phyloP scores from a whole-genome alignment of 1,284 basidiomycete species.

The Ceratobasidium sp. region DNA sequence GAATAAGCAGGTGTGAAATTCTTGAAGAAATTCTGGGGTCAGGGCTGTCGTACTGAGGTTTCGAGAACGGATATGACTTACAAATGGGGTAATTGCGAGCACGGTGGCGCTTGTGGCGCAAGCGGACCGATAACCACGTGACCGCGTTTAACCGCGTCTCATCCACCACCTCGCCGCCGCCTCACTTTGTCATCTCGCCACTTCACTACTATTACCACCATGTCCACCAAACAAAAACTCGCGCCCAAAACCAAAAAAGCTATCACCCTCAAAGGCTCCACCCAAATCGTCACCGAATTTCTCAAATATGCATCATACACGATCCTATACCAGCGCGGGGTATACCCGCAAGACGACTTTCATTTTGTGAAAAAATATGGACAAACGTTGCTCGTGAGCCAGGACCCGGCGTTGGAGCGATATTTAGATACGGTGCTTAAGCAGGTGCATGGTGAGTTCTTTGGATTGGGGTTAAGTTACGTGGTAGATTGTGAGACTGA shows the following conservation, averaged over 20 bases:
- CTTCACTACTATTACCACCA: conserved; percentile 1
- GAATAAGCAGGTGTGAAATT: no score
- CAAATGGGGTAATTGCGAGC: no score
- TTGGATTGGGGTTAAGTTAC: background rate
- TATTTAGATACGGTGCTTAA: conserved; percentile 93
- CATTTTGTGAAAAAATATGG: conserved; percentile 99
- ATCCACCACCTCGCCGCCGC: background rate
- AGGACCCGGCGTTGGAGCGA: conserved; percentile 91
- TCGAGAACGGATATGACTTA: no score
- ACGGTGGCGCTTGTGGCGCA: no score
- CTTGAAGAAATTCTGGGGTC: no score
- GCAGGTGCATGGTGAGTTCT: conserved; percentile 86
- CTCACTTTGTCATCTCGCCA: no score
- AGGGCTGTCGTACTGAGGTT: no score
- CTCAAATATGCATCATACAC: conserved; percentile 83
- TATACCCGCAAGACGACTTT: conserved; percentile 98
- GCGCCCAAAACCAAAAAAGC: conserved; percentile 59
- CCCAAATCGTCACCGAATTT: conserved; percentile 96
- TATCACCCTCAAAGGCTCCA: conserved; percentile 96
- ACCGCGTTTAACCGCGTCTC: no score
- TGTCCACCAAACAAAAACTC: conserved; percentile 40
- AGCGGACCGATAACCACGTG: no score
- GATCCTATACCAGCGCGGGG: conserved; percentile 96
- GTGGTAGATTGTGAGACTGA: no score
- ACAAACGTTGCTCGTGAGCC: conserved; percentile 93